These are phyloP conservation scores for Aspergillus oerlinghausenensis DNA, from an alignment of 2,329 filamentous ascomycete species.

Conservation along the genomic window DNA sequence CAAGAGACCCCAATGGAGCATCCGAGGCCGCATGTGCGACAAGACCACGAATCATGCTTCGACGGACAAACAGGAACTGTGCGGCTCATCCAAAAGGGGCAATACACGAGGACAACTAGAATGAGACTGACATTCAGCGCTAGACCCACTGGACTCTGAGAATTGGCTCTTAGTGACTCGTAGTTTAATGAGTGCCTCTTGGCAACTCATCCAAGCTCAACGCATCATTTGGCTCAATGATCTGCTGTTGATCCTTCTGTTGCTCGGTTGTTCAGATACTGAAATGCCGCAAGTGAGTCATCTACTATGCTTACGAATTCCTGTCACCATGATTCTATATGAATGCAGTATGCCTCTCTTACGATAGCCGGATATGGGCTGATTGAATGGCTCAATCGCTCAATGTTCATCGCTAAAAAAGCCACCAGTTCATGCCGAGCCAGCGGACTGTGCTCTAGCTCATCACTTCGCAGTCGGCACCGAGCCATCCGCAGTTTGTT, in stretches of 20 bases:
- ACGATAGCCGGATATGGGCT: no score
- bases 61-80: background rate
- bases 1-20: background rate
- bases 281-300: background rate
- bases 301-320: background rate
- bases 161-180: background rate
- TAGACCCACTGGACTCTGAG: background rate
- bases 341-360: background rate
- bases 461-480: background rate
- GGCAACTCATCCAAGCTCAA: background rate
- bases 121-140: no score
- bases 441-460: background rate
- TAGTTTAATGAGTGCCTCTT: background rate
- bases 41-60: background rate
- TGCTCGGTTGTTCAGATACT: background rate
- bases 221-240: background rate
- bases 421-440: background rate
- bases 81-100: background rate
- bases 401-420: background rate
- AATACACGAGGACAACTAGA: background rate
- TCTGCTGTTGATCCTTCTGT: background rate
- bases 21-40: no score
- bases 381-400: no score
- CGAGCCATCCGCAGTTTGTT: no score
- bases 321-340: background rate